Conservation (phyloP, 2,329 filamentous ascomycete species). For the Neofusicoccum ribis region DNA sequence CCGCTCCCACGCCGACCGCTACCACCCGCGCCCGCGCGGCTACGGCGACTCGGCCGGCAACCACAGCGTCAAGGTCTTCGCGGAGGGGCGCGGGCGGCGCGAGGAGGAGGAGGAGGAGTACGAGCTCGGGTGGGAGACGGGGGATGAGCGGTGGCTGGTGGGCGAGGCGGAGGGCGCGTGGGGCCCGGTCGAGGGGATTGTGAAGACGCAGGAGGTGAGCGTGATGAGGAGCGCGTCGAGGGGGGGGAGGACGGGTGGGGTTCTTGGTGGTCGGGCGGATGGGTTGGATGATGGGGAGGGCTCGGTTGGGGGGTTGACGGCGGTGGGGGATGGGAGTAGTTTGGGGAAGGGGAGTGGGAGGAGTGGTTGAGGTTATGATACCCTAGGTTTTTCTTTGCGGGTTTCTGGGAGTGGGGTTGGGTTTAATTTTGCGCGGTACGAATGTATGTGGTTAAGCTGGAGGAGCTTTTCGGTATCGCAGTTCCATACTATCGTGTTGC, state of each 20-base stretch:
- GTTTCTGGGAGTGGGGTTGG: no score
- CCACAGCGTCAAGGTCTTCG: background rate
- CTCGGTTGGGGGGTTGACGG: background rate
- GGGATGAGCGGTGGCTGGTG: background rate
- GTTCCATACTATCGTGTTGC: no score
- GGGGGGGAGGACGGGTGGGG: background rate
- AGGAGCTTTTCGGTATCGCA: no score
- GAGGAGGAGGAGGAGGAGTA: background rate
- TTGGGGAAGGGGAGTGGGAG: background rate
- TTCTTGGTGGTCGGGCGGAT: no score
- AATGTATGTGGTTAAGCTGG: no score
- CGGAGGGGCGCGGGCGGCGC: background rate
- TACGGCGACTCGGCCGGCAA: background rate
- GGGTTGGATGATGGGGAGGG: background rate
- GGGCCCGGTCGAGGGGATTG: background rate
- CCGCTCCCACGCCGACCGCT: background rate
- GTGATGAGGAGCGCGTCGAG: background rate
- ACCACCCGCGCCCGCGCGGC: background rate
- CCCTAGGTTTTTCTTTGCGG: no score
- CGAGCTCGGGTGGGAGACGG: background rate
- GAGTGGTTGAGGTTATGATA: background rate
- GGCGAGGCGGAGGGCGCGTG: background rate
- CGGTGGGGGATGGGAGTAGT: background rate
- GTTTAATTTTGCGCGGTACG: no score
- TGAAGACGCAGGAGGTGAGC: background rate